Evolutionary conservation across 2,329 filamentous ascomycete genomes (phyloP).

Genomic region (Phialophora chinensis): DNA sequence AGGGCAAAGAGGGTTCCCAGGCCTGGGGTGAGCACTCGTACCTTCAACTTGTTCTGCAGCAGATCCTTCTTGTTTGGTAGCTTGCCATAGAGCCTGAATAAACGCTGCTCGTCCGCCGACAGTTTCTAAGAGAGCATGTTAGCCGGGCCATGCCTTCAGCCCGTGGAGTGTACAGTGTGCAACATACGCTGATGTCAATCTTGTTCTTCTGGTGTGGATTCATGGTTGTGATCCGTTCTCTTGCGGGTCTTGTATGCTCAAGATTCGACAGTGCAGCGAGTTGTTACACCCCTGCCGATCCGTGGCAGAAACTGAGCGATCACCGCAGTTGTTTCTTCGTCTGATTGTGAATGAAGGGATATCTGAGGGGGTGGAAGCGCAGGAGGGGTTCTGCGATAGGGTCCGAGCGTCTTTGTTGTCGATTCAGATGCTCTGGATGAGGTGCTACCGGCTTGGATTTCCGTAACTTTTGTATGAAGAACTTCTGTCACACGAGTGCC

Average conservation of each 20-base stretch:
- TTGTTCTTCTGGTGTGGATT: slow-evolving; percentile 99
- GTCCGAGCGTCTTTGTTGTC: slow-evolving; percentile 12
- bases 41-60: slow-evolving; percentile 96
- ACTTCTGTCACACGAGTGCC: slow-evolving; percentile 5
- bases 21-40: slow-evolving; percentile 41
- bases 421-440: slow-evolving; percentile 6
- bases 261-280: background rate
- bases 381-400: slow-evolving; percentile 9
- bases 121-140: slow-evolving; percentile 67
- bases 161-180: background rate
- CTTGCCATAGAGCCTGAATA: slow-evolving; percentile 97
- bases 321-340: background rate
- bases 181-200: slow-evolving; percentile 78
- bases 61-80: slow-evolving; percentile 95
- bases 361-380: slow-evolving; percentile 2
- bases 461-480: background rate
- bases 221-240: slow-evolving; percentile 59
- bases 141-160: background rate
- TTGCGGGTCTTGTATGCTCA: background rate
- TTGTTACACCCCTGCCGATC: background rate
- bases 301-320: background rate
- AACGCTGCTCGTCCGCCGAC: slow-evolving; percentile 90
- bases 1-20: background rate
- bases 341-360: slow-evolving; percentile 1
- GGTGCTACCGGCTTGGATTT: slow-evolving; percentile 4